Conservation (phyloP, 2,329 filamentous ascomycete species). For the Pseudofabraea citricarpa region DNA sequence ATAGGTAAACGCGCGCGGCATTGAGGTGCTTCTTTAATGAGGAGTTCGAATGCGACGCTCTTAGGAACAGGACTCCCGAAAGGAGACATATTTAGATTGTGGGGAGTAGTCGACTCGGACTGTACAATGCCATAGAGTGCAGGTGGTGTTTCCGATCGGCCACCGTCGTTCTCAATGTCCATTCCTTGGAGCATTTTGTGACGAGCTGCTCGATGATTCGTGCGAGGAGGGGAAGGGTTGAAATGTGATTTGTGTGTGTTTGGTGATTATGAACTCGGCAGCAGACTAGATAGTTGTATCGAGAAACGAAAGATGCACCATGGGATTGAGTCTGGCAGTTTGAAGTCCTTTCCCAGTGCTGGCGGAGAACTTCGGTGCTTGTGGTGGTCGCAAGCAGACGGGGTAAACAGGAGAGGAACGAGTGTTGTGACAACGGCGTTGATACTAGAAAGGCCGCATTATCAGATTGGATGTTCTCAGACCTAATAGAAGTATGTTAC, state of each 20-base stretch:
- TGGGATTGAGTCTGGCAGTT: too few relatives aligned
- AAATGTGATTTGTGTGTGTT: not conserved
- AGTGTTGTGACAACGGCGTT: conserved; percentile 9
- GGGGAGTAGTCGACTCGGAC: conserved; percentile 18
- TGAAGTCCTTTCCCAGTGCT: too few relatives aligned
- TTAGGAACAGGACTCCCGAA: conserved; percentile 46
- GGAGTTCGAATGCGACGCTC: conserved; percentile 74
- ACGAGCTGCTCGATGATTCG: conserved; percentile 8
- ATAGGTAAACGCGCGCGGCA: conserved; percentile 74
- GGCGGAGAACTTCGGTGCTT: conserved; percentile 9
- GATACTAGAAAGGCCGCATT: conserved; percentile 11
- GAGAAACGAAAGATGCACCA: too few relatives aligned
- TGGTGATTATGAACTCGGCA: conserved; percentile 9
- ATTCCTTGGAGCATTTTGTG: conserved; percentile 21
- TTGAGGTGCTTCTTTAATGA: conserved; percentile 63
- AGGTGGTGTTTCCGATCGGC: conserved; percentile 26
- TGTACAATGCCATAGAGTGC: conserved; percentile 17
- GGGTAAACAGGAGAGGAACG: conserved; percentile 15
- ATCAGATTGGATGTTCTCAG: conserved; percentile 18
- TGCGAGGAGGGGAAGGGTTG: not conserved
- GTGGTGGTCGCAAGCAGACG: conserved; percentile 23
- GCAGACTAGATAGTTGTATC: conserved; percentile 19
- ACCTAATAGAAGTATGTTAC: conserved; percentile 13
- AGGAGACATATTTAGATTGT: conserved; percentile 24
- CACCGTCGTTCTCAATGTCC: too few relatives aligned